These are phyloP conservation scores for Primulina eburnea DNA, from an alignment of 257 asterid species.

Conservation along the genomic window DNA sequence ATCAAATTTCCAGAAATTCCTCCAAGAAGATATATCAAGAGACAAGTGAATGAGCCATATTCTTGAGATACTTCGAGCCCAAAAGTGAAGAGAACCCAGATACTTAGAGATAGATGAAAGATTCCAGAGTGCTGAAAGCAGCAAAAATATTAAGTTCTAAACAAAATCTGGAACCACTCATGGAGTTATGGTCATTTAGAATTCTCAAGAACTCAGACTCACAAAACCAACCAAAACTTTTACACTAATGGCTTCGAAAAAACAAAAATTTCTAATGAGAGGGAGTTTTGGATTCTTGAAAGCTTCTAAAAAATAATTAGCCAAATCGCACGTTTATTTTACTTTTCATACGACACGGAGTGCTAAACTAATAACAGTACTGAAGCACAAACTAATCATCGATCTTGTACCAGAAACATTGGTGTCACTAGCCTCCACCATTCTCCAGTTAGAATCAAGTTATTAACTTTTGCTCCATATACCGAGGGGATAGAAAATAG, in stretches of 20 bases:
- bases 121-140: conserved; percentile 73
- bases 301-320: conserved; percentile 1
- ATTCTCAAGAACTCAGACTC: neutral
- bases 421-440: conserved; percentile 97
- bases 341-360: conserved; percentile 13
- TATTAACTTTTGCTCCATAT: conserved; percentile 81
- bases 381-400: conserved; percentile 65
- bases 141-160: neutral
- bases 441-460: conserved; percentile 73
- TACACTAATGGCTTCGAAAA: conserved; percentile 13
- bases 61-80: conserved; percentile 56
- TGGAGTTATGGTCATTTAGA: neutral
- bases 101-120: conserved; percentile 58
- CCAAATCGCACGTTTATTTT: neutral
- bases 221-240: conserved; percentile 5
- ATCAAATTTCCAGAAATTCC: conserved; percentile 73
- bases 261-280: neutral
- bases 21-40: conserved; percentile 70
- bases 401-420: conserved; percentile 91
- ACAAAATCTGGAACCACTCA: neutral
- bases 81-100: conserved; percentile 68
- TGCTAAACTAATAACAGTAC: conserved; percentile 34
- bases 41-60: conserved; percentile 62
- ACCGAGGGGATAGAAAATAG: conserved; percentile 65
- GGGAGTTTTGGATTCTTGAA: neutral